Evolutionary conservation across 2,329 filamentous ascomycete species (phyloP), one percentile per base, ranked within the genome.

Genomic region (Xylariaceae sp.): DNA sequence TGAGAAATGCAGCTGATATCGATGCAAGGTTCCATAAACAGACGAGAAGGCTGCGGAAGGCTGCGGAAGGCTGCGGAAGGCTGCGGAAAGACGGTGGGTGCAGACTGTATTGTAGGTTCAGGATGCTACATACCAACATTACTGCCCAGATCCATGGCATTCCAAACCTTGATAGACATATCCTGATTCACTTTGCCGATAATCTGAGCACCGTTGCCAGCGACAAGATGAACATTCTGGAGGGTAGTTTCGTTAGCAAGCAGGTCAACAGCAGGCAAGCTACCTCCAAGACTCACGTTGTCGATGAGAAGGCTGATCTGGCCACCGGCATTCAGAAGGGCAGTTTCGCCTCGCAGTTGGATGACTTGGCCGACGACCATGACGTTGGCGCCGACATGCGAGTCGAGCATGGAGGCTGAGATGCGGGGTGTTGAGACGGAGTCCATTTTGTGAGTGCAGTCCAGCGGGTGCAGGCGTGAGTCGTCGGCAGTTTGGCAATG

Each of bases 341-440:
- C 92, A 44, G 81, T 80, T 45, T 94, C 88, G 58, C 91, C 91
- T 45, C 85, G 85, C 19, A 97, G 76, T 62, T 94, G 85, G 4
- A 82, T 80, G 42, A 97, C 90, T 62, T 87, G 90, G 62, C 94
- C 94, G 5, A 95, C 78, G 48, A 97, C 76, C 61, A 90, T 90
- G 55, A 97, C 88, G 54, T 87, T 88, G 57, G 82, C 80, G 58
- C 77, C 76, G 58, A 84, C 77, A 72, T 91, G 95, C 63, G 78
- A 77, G 66, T 90, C 82, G 50, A 97, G 86, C 71, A 92, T 87
- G 38, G 78, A 73, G 46, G 87, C 87, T 42, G 88, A 89, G 67
- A 96, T 83, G 68, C 94, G 90, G 30, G 94, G 92, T 43, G 90
- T 82, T 22, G 78, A 77, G 52, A 75, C 84, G 61, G 85, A 74